These are phyloP conservation scores for Nakataea oryzae DNA, from an alignment of 2,329 filamentous ascomycete genomes.

Conservation along the genomic window DNA sequence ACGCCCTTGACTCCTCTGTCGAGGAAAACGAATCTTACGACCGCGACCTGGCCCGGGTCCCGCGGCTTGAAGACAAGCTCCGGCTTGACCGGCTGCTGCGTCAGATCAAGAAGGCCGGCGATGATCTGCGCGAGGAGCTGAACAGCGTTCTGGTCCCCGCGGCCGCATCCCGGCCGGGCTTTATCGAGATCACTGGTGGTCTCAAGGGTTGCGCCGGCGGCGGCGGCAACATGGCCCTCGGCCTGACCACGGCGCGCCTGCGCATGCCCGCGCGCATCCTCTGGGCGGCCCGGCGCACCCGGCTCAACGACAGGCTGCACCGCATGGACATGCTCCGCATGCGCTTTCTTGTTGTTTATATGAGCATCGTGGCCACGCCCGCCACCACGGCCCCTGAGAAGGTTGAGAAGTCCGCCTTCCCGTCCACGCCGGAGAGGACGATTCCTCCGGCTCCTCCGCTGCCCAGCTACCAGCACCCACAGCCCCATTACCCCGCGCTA, in stretches of 20 bases:
- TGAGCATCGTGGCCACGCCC: conserved; percentile 43
- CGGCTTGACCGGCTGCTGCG: conserved; percentile 46
- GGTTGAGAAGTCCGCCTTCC: conserved; percentile 14
- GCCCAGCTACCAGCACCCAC: conserved; percentile 2
- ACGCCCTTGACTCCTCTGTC: conserved; percentile 50
- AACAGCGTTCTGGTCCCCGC: conserved; percentile 36
- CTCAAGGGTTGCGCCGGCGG: background rate
- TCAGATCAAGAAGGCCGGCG: conserved; percentile 50
- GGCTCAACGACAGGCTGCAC: conserved; percentile 46
- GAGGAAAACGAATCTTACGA: conserved; percentile 56
- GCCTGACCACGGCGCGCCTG: conserved; percentile 19
- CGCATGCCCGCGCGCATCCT: conserved; percentile 39
- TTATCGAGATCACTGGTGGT: background rate
- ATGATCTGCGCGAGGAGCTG: conserved; percentile 51
- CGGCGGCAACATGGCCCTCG: background rate
- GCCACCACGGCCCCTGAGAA: conserved; percentile 24
- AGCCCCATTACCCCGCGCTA: conserved; percentile 11
- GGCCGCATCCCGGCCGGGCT: conserved; percentile 5
- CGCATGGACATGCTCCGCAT: conserved; percentile 51
- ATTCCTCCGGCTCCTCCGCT: conserved; percentile 13
- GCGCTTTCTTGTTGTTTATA: conserved; percentile 54
- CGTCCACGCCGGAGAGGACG: conserved; percentile 13
- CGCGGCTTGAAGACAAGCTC: conserved; percentile 51
- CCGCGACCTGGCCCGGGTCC: conserved; percentile 45
- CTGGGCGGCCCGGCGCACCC: conserved; percentile 44